Conservation (phyloP, 148 eudicot species). For the Chenopodium berlandieri region DNA sequence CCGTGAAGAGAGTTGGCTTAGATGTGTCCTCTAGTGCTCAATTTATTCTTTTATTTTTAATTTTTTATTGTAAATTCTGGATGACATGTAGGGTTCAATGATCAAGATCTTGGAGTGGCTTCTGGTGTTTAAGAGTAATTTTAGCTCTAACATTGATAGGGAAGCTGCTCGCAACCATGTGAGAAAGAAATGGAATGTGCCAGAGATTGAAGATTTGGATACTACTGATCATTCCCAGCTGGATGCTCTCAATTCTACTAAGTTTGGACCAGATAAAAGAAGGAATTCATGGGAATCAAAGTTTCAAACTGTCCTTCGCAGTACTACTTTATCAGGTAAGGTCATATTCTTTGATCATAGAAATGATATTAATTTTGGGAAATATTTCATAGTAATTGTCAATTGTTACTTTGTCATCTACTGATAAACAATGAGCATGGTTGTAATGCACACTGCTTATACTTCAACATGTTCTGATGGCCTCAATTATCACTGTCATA, state of each 20-base stretch:
- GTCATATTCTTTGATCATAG: neutral
- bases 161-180: slow-evolving; percentile 27
- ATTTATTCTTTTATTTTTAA: no score
- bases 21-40: neutral
- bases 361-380: neutral
- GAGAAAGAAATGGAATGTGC: slow-evolving; percentile 40
- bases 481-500: neutral
- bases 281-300: slow-evolving; percentile 52
- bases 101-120: slow-evolving; percentile 69
- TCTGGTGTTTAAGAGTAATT: slow-evolving; percentile 47
- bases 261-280: slow-evolving; percentile 48
- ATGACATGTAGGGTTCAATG: slow-evolving; percentile 69
- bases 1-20: neutral
- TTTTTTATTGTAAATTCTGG: neutral
- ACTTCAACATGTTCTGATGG: neutral
- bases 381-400: neutral
- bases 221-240: slow-evolving; percentile 22
- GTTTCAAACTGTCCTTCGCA: slow-evolving; percentile 46
- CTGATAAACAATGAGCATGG: neutral
- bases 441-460: neutral
- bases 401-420: neutral
- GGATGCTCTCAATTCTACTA: slow-evolving; percentile 34
- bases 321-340: slow-evolving; percentile 49
- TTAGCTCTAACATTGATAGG: slow-evolving; percentile 24
- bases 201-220: slow-evolving; percentile 34